A percentile compares a stretch with the other conserved stretches of the same genome.
Evolutionary conservation across 352 stramenopile genomes (phyloP).

Genomic region (Pythium plurisporium): DNA sequence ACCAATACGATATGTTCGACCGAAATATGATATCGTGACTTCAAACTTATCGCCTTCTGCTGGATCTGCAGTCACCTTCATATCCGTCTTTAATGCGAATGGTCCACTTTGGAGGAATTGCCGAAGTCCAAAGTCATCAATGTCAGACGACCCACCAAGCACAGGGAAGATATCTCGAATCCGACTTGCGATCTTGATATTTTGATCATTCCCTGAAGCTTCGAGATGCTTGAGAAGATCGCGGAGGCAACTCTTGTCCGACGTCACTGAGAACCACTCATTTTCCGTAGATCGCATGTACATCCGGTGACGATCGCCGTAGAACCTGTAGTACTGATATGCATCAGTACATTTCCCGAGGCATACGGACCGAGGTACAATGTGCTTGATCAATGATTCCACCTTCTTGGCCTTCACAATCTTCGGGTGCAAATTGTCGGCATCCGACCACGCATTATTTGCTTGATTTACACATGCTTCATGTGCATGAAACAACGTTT

Average conservation of each 20-base stretch:
- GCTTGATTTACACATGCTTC: constrained; percentile 50
- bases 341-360: constrained; percentile 50
- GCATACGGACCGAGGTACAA: constrained; percentile 57
- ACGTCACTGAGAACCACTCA: constrained; percentile 40
- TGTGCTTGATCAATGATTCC: constrained; percentile 56
- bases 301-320: constrained; percentile 44
- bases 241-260: constrained; percentile 22
- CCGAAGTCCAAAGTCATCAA: background rate
- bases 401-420: constrained; percentile 42
- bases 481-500: constrained; percentile 44
- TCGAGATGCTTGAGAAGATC: constrained; percentile 59
- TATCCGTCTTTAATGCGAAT: constrained; percentile 11
- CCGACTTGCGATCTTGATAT: constrained; percentile 4
- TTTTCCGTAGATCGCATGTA: constrained; percentile 45
- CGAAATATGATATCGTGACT: constrained; percentile 12
- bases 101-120: constrained; percentile 9
- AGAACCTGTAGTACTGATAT: constrained; percentile 66
- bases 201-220: background rate
- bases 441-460: constrained; percentile 66
- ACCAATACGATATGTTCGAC: constrained; percentile 14
- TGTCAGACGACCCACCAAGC: background rate
- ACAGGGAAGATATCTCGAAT: constrained; percentile 3
- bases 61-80: background rate
- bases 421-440: constrained; percentile 38
- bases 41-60: constrained; percentile 22